Percentiles rank a stretch among this genome's conserved stretches.
phyloP scores from a whole-genome alignment of 2,329 filamentous ascomycete species.

The Colletotrichum viniferum region DNA sequence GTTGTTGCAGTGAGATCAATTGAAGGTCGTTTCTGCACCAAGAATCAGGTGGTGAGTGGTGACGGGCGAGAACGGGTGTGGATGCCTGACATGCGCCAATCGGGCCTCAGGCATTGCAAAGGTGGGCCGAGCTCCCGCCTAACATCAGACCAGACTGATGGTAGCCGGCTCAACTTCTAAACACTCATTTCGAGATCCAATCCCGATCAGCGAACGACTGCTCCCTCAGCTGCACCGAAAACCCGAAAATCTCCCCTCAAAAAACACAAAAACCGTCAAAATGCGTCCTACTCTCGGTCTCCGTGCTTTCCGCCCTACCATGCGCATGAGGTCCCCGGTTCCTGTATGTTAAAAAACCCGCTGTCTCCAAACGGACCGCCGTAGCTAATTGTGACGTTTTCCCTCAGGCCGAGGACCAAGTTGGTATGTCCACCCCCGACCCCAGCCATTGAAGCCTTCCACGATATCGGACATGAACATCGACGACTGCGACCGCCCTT shows the following conservation, averaged over 20 bases:
- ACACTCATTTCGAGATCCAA: slow-evolving; percentile 26
- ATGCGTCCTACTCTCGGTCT: slow-evolving; percentile 72
- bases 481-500: background rate
- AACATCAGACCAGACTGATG: slow-evolving; percentile 22
- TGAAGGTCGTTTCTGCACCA: slow-evolving; percentile 26
- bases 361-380: slow-evolving; percentile 8
- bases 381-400: slow-evolving; percentile 35
- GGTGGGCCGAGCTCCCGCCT: slow-evolving; percentile 14
- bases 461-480: background rate
- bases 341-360: slow-evolving; percentile 63
- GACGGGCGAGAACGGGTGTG: slow-evolving; percentile 24
- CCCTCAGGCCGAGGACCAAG: slow-evolving; percentile 68
- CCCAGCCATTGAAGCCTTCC: slow-evolving; percentile 15
- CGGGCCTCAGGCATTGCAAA: slow-evolving; percentile 36
- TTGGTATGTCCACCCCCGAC: slow-evolving; percentile 56
- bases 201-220: slow-evolving; percentile 30
- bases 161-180: slow-evolving; percentile 14
- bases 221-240: slow-evolving; percentile 11
- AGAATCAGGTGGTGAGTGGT: slow-evolving; percentile 48
- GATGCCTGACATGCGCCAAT: slow-evolving; percentile 18
- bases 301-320: slow-evolving; percentile 70
- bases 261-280: slow-evolving; percentile 36
- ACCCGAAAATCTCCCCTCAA: slow-evolving; percentile 15
- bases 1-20: slow-evolving; percentile 31
- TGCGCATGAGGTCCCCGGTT: slow-evolving; percentile 71